Conservation (phyloP, 495 filamentous ascomycete species). For the Penicillium maclennaniae region DNA sequence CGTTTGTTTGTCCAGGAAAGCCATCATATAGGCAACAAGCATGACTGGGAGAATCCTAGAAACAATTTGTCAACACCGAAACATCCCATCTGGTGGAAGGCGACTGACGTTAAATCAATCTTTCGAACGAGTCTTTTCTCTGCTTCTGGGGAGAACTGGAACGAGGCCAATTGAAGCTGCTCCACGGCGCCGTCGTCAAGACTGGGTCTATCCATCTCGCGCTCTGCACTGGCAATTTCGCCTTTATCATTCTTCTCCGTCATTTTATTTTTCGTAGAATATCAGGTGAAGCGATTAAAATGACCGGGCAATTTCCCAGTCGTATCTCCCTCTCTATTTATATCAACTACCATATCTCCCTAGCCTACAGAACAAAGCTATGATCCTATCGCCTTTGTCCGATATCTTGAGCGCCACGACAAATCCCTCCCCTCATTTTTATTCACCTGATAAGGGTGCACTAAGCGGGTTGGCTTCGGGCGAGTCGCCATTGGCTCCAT, state of each 20-base stretch:
- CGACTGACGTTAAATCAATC: slow-evolving; percentile 28
- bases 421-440: slow-evolving; percentile 11
- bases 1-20: slow-evolving; percentile 54
- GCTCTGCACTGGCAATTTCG: slow-evolving; percentile 3
- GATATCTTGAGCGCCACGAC: neutral
- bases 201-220: slow-evolving; percentile 14
- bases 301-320: no score
- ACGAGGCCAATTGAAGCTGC: slow-evolving; percentile 23
- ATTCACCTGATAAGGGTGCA: slow-evolving; percentile 1
- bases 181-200: slow-evolving; percentile 18
- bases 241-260: slow-evolving; percentile 10
- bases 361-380: neutral
- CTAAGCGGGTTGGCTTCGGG: neutral
- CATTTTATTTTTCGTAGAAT: neutral
- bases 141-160: slow-evolving; percentile 24
- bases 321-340: no score
- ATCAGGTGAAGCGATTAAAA: neutral
- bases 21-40: slow-evolving; percentile 30
- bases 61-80: neutral
- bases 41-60: slow-evolving; percentile 4
- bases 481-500: no score
- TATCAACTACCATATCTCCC: neutral
- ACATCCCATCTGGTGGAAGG: slow-evolving; percentile 1
- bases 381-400: neutral
- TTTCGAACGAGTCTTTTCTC: slow-evolving; percentile 28